phyloP scores from a whole-genome alignment of 345 rosid genomes.

The Salix suchowensis region DNA sequence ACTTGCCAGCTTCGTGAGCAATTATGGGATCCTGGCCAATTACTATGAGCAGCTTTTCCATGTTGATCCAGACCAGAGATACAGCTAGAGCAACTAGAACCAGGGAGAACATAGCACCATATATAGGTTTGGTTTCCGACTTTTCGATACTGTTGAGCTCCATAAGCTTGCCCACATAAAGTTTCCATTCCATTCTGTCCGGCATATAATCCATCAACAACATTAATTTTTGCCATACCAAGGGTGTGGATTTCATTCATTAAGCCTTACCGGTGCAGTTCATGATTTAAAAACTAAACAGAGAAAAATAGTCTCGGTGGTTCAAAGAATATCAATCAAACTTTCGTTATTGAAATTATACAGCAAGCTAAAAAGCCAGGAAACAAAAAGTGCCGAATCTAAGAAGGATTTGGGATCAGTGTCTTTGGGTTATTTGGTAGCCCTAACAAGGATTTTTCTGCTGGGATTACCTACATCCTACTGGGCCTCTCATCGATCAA shows the following conservation, averaged over 20 bases:
- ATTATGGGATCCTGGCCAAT: slow-evolving; percentile 19
- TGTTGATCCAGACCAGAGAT: slow-evolving; percentile 15
- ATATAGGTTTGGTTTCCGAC: slow-evolving; percentile 15
- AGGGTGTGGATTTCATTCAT: no score
- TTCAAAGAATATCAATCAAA: not conserved
- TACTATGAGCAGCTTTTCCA: slow-evolving; percentile 9
- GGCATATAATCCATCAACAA: not conserved
- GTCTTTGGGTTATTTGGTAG: no score
- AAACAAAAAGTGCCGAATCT: no score
- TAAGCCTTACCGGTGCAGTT: no score
- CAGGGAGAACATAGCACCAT: slow-evolving; percentile 13
- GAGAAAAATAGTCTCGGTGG: not conserved
- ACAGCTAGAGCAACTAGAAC: slow-evolving; percentile 2
- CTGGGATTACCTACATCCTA: no score
- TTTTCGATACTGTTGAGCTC: slow-evolving; percentile 17
- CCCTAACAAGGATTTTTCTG: no score
- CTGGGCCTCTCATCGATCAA: no score
- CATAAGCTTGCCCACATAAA: slow-evolving; percentile 23
- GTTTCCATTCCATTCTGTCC: slow-evolving; percentile 19
- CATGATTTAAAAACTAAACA: no score
- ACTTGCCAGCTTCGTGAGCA: slow-evolving; percentile 19
- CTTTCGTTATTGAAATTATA: not conserved
- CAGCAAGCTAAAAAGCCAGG: not conserved
- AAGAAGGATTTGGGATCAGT: no score
- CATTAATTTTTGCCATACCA: not conserved